Conservation (phyloP, 495 filamentous ascomycete species). For the Zalerion maritima region DNA sequence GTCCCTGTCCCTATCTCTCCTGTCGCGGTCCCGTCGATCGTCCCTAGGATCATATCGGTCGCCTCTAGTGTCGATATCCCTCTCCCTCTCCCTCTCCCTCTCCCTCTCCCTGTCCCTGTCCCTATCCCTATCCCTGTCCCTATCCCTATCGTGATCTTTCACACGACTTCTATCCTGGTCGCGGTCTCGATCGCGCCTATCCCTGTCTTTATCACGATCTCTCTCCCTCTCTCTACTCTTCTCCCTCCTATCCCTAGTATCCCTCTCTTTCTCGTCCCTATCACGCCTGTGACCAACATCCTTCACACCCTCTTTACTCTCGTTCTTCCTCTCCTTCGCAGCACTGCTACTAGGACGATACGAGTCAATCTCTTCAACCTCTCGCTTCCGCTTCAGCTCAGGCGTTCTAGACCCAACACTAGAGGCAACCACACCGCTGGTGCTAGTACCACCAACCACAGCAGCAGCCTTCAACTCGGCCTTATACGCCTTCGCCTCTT, state of each 20-base stretch:
- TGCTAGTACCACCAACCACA: constrained; percentile 29
- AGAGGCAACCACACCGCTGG: too few species aligned
- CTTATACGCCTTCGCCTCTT: constrained; percentile 42
- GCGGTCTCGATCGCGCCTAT: constrained; percentile 9
- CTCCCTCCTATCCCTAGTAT: too few species aligned
- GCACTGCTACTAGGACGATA: constrained; percentile 20
- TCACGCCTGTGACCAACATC: too few species aligned
- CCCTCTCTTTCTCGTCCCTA: too few species aligned
- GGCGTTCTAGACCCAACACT: constrained; percentile 32
- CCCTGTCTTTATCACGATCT: constrained; percentile 10
- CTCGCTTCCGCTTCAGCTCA: constrained; percentile 26
- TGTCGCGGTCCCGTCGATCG: too few species aligned
- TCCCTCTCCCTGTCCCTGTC: constrained; percentile 23
- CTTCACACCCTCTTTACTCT: too few species aligned
- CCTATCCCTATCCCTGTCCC: constrained; percentile 17
- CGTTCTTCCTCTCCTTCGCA: background rate
- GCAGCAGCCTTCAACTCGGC: constrained; percentile 37
- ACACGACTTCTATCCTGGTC: constrained; percentile 13
- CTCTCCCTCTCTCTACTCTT: too few species aligned
- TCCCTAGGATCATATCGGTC: constrained; percentile 5
- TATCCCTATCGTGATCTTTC: too few species aligned
- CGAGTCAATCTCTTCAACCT: constrained; percentile 27
- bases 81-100: constrained; percentile 17
- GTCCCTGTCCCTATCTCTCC: constrained; percentile 21
- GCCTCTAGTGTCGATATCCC: constrained; percentile 10